Conservation (phyloP, 352 stramenopile genomes). For the Blastocystis sp. region DNA sequence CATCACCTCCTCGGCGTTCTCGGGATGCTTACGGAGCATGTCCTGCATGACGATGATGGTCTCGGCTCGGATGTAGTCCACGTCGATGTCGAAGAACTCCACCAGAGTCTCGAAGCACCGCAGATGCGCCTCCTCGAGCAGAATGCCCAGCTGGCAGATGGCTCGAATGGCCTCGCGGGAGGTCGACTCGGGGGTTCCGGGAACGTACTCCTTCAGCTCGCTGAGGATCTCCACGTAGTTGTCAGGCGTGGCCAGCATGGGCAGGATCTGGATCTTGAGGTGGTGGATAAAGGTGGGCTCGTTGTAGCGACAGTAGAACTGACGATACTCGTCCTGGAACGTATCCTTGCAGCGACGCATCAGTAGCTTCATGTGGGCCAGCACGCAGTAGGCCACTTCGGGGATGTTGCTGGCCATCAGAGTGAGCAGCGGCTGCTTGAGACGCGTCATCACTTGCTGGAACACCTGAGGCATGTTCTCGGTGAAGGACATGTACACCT, state of each 20-base stretch:
- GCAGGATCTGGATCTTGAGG: slow-evolving; percentile 90
- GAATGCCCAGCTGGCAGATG: slow-evolving; percentile 82
- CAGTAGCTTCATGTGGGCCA: slow-evolving; percentile 91
- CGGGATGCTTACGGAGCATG: slow-evolving; percentile 88
- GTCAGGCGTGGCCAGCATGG: slow-evolving; percentile 82
- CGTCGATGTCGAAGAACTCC: slow-evolving; percentile 90
- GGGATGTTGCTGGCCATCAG: slow-evolving; percentile 86
- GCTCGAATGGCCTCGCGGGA: slow-evolving; percentile 81
- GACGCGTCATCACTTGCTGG: slow-evolving; percentile 77
- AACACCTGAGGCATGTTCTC: slow-evolving; percentile 80
- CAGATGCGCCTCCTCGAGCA: slow-evolving; percentile 68
- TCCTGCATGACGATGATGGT: slow-evolving; percentile 88
- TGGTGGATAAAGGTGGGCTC: slow-evolving; percentile 95
- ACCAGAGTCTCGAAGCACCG: slow-evolving; percentile 83
- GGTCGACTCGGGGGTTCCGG: slow-evolving; percentile 84
- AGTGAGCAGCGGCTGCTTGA: slow-evolving; percentile 91
- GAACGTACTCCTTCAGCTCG: slow-evolving; percentile 92
- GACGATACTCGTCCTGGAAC: slow-evolving; percentile 92
- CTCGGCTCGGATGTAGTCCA: slow-evolving; percentile 89
- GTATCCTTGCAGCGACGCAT: slow-evolving; percentile 84
- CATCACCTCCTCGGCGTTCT: slow-evolving; percentile 82
- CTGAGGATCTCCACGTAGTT: slow-evolving; percentile 90
- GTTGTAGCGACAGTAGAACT: slow-evolving; percentile 94
- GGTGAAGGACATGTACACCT: slow-evolving; percentile 92
- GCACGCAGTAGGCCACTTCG: slow-evolving; percentile 85